Percentiles rank a stretch among this genome's conserved stretches.
Conservation (phyloP, 2,329 filamentous ascomycete genomes). For the Alternaria incomplexa region DNA sequence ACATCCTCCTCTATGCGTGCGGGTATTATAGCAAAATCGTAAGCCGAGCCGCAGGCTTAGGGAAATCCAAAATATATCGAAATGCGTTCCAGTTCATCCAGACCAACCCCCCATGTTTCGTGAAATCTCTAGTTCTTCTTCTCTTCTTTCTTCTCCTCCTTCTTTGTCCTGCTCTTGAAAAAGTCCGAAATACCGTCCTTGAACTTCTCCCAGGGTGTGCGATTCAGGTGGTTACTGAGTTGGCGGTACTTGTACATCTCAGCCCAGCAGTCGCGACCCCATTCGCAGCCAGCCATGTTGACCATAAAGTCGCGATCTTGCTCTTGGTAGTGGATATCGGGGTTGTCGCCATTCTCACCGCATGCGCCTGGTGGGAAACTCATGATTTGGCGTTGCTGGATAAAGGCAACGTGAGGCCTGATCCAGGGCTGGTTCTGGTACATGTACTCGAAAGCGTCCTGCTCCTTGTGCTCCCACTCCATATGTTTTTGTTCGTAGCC, state of each 20-base stretch:
- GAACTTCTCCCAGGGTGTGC: conserved; percentile 76
- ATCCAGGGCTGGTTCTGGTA: conserved; percentile 94
- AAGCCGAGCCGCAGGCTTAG: conserved; percentile 8
- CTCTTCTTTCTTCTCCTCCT: conserved; percentile 25
- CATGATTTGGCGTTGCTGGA: conserved; percentile 91
- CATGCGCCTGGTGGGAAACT: conserved; percentile 92
- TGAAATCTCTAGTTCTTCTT: conserved; percentile 17
- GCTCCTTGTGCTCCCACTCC: conserved; percentile 99
- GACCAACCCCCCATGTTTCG: not conserved
- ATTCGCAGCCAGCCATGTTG: conserved; percentile 98
- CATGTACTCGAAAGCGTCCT: conserved; percentile 91
- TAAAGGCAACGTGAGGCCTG: conserved; percentile 83
- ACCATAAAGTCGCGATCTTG: conserved; percentile 89
- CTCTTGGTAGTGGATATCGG: conserved; percentile 83
- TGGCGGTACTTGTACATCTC: conserved; percentile 97
- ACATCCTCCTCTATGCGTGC: conserved; percentile 9
- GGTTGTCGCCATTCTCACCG: conserved; percentile 75
- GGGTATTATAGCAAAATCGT: conserved; percentile 19
- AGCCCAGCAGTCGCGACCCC: conserved; percentile 95
- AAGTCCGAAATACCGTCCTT: conserved; percentile 55
- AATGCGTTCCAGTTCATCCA: conserved; percentile 7
- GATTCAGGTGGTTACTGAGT: conserved; percentile 87
- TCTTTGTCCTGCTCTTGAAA: conserved; percentile 39
- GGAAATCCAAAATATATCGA: conserved; percentile 16
- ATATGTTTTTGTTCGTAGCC: conserved; percentile 98